These are phyloP conservation scores for Microbotryum intermedium DNA, from an alignment of 1,284 basidiomycete genomes.

Conservation along the genomic window DNA sequence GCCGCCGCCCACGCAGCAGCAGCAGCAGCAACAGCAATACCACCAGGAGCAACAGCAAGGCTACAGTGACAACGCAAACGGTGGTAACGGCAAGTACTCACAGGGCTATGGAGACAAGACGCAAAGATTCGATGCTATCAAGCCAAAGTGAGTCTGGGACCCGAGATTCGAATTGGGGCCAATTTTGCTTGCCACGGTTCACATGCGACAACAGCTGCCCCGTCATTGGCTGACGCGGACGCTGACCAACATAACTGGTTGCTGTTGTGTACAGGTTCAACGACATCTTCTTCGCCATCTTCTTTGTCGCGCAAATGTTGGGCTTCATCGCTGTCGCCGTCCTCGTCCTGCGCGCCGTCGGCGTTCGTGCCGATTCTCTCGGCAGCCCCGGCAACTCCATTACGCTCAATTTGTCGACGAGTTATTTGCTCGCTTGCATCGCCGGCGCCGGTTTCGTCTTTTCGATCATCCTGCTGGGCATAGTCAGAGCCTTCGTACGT, in stretches of 20 bases:
- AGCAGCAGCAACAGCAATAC: background rate
- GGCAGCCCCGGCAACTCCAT: constrained; percentile 17
- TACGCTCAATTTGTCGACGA: constrained; percentile 26
- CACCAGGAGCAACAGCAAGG: constrained; percentile 10
- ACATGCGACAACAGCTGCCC: background rate
- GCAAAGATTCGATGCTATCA: constrained; percentile 21
- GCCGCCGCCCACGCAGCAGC: constrained; percentile 4
- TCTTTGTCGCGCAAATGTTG: constrained; percentile 39
- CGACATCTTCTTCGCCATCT: constrained; percentile 37
- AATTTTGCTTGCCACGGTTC: background rate
- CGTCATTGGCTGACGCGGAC: background rate
- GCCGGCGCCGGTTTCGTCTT: constrained; percentile 20
- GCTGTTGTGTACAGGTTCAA: constrained; percentile 10
- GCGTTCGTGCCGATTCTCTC: background rate
- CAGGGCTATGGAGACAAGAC: constrained; percentile 6
- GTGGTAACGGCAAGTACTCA: background rate
- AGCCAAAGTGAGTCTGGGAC: constrained; percentile 20
- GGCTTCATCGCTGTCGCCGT: constrained; percentile 40
- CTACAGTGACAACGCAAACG: constrained; percentile 4
- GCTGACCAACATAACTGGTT: background rate
- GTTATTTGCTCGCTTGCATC: constrained; percentile 24
- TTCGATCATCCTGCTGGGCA: constrained; percentile 19
- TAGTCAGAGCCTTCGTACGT: constrained; percentile 45
- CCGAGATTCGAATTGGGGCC: background rate
- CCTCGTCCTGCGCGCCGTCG: constrained; percentile 36